Conservation (phyloP, 169 alveolate species). For the Besnoitia besnoiti region DNA sequence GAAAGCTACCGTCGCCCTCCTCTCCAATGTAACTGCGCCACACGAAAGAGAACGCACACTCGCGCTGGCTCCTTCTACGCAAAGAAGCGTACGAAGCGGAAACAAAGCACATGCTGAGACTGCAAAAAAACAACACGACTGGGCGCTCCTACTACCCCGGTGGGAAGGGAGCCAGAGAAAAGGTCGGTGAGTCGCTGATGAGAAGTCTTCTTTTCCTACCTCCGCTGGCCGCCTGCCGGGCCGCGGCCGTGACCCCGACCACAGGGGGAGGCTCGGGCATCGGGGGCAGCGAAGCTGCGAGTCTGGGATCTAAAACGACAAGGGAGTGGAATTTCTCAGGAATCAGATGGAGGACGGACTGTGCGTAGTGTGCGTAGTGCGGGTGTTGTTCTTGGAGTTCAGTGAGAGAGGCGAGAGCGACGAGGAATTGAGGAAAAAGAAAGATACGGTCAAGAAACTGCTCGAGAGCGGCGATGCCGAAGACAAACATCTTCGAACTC, state of each 20-base stretch:
- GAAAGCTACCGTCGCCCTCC: no score
- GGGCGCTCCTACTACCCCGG: no score
- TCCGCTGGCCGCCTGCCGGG: not conserved
- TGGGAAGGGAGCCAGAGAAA: no score
- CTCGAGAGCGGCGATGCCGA: constrained; percentile 77
- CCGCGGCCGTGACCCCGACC: not conserved
- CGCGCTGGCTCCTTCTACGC: no score
- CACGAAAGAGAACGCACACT: no score
- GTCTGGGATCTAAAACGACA: constrained; percentile 1
- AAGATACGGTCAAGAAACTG: constrained; percentile 63
- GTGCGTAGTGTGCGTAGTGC: constrained; percentile 44
- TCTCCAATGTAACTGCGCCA: no score
- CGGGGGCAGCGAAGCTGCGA: constrained; percentile 6
- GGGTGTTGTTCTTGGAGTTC: constrained; percentile 43
- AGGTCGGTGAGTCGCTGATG: no score
- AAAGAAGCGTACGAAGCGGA: no score
- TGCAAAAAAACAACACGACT: no score
- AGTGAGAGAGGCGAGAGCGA: constrained; percentile 34
- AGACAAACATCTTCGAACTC: constrained; percentile 73
- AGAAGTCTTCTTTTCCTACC: no score
- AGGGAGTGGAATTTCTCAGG: constrained; percentile 31
- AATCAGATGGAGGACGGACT: constrained; percentile 27
- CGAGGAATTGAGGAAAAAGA: constrained; percentile 52
- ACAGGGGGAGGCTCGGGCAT: constrained; percentile 38
- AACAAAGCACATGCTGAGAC: no score